Evolutionary conservation across 371 early-diverging fungal genomes (phyloP).

Genomic region (Lichtheimia hyalospora): DNA sequence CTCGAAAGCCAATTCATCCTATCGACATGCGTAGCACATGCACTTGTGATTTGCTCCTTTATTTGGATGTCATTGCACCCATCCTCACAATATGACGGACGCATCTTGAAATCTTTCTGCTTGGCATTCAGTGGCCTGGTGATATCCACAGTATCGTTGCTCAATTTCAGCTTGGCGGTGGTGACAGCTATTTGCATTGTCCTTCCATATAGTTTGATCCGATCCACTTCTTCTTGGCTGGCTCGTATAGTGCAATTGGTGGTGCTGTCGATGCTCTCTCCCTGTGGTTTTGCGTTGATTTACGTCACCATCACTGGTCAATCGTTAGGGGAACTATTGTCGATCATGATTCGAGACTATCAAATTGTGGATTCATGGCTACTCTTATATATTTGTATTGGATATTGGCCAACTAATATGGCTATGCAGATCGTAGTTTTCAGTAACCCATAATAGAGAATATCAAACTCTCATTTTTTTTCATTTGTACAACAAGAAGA

Average conservation of each 20-base stretch:
- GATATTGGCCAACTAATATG: conserved; percentile 72
- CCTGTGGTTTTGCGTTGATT: conserved; percentile 46
- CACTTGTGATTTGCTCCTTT: conserved; percentile 13
- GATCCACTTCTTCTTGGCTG: conserved; percentile 30
- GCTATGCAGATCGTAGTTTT: conserved; percentile 51
- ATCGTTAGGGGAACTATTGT: conserved; percentile 27
- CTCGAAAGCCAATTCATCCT: conserved; percentile 24
- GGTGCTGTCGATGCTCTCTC: conserved; percentile 46
- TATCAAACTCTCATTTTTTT: neutral
- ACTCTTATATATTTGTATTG: conserved; percentile 55
- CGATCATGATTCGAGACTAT: conserved; percentile 53
- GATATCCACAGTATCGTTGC: conserved; percentile 74
- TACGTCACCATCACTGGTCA: conserved; percentile 24
- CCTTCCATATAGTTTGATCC: conserved; percentile 62
- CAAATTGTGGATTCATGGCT: conserved; percentile 63
- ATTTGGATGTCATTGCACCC: conserved; percentile 12
- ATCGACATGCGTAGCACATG: conserved; percentile 13
- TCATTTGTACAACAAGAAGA: conserved; percentile 2
- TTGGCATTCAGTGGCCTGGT: conserved; percentile 67
- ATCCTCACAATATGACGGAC: conserved; percentile 26
- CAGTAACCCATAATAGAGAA: conserved; percentile 7
- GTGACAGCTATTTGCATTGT: conserved; percentile 67
- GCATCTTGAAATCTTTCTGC: conserved; percentile 70
- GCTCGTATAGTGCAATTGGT: conserved; percentile 36
- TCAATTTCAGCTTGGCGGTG: conserved; percentile 85